phyloP scores from a whole-genome alignment of 257 asterid species.

The Nicotiana obtusifolia region DNA sequence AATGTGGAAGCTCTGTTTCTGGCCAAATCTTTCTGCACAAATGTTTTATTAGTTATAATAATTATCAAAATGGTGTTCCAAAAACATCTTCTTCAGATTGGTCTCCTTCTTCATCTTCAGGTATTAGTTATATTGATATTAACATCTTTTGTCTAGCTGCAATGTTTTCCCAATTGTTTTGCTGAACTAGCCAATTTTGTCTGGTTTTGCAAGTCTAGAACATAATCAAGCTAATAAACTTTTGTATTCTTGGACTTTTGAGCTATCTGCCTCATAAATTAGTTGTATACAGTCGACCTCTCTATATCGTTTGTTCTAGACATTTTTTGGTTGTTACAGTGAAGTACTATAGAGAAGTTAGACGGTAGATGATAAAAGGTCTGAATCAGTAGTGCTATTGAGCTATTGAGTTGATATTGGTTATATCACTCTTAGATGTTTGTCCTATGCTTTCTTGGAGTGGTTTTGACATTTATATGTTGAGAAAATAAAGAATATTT shows the following conservation, averaged over 20 bases:
- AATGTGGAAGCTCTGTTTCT: constrained; percentile 87
- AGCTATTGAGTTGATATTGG: background rate
- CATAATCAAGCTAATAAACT: background rate
- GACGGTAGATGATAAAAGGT: background rate
- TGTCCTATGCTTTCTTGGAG: too few relatives aligned
- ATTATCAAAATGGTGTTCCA: constrained; percentile 59
- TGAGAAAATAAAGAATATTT: too few relatives aligned
- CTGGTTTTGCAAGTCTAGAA: background rate
- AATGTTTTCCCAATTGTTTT: background rate
- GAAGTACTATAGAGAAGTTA: too few relatives aligned
- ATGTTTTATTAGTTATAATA: constrained; percentile 68
- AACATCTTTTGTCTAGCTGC: background rate
- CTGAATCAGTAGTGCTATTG: background rate
- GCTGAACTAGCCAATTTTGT: background rate
- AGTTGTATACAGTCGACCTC: background rate
- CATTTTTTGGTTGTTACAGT: too few relatives aligned
- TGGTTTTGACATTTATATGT: too few relatives aligned
- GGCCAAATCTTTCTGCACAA: constrained; percentile 82
- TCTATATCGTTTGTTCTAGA: too few relatives aligned
- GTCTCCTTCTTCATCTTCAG: constrained; percentile 28
- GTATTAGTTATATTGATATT: constrained; percentile 22
- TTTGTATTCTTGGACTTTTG: background rate
- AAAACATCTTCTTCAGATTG: constrained; percentile 41
- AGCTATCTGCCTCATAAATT: background rate
- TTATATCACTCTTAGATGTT: background rate